Conservation (phyloP, 2,329 filamentous ascomycete genomes). For the Drechslerella coelobrocha region DNA sequence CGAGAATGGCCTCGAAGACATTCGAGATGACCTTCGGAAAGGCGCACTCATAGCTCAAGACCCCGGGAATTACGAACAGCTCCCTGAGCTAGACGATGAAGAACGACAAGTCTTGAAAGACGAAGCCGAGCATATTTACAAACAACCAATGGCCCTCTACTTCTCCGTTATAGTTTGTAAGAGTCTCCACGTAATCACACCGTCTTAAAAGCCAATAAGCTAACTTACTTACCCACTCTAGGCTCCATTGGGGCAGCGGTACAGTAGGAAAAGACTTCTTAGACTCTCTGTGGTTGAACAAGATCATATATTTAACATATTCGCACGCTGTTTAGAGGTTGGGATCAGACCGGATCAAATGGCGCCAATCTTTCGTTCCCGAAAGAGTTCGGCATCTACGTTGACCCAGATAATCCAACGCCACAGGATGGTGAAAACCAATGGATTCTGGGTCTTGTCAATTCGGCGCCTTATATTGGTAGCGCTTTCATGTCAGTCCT, state of each 20-base stretch:
- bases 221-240: conserved; percentile 3
- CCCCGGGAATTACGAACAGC: conserved; percentile 68
- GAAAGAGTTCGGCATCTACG: conserved; percentile 50
- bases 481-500: conserved; percentile 64
- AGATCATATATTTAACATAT: conserved; percentile 1
- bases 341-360: conserved; percentile 72
- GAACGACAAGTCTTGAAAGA: conserved; percentile 68
- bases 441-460: conserved; percentile 72
- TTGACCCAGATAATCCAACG: conserved; percentile 52
- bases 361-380: conserved; percentile 58
- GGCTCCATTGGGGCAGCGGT: conserved; percentile 72
- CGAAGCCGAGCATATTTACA: conserved; percentile 73
- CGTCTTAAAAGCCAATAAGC: neutral
- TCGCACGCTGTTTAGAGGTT: conserved; percentile 59
- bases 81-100: conserved; percentile 67
- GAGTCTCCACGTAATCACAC: neutral
- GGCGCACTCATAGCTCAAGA: conserved; percentile 78
- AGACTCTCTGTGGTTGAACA: conserved; percentile 10
- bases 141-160: conserved; percentile 68
- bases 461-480: conserved; percentile 64
- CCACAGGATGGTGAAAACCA: conserved; percentile 61
- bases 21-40: conserved; percentile 68
- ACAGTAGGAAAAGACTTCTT: conserved; percentile 57
- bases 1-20: conserved; percentile 66
- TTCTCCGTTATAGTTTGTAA: conserved; percentile 70